Percentiles rank a stretch among this genome's conserved stretches.
These are phyloP conservation scores for Teratosphaeriaceae sp. DNA, from an alignment of 2,329 filamentous ascomycete species.

Conservation along the genomic window DNA sequence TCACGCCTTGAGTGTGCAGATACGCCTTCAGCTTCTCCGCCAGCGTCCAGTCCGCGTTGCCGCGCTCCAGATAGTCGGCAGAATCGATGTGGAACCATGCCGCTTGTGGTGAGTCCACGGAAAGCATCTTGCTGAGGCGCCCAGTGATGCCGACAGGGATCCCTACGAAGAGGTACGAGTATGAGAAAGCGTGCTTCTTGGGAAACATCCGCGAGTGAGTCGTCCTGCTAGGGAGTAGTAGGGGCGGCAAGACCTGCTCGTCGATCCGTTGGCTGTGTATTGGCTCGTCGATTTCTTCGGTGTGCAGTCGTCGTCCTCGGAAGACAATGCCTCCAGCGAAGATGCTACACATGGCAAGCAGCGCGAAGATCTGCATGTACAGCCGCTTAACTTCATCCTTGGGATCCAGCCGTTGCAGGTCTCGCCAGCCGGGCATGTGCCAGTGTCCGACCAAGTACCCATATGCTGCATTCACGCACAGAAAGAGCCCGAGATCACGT, in stretches of 20 bases:
- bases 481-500: constrained; percentile 21
- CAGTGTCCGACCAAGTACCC: constrained; percentile 20
- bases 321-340: constrained; percentile 25
- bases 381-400: constrained; percentile 15
- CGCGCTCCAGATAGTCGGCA: constrained; percentile 55
- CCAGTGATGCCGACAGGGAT: constrained; percentile 60
- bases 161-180: constrained; percentile 64
- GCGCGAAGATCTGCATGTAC: constrained; percentile 21
- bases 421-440: constrained; percentile 10
- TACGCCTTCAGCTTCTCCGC: constrained; percentile 57
- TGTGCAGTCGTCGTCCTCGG: constrained; percentile 20
- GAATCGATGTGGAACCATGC: constrained; percentile 56
- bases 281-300: constrained; percentile 8
- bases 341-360: constrained; percentile 23
- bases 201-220: constrained; percentile 63
- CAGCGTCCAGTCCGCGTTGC: constrained; percentile 46
- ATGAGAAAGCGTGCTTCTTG: constrained; percentile 59
- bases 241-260: constrained; percentile 34
- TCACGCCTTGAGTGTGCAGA: constrained; percentile 50
- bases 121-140: constrained; percentile 50
- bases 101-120: constrained; percentile 32
- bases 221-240: constrained; percentile 59
- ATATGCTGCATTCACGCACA: constrained; percentile 19
- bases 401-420: constrained; percentile 11
- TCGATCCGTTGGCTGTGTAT: constrained; percentile 20